Conservation (phyloP, 108 stramenopile genomes). For the Pseudonitzschia multiseries region DNA sequence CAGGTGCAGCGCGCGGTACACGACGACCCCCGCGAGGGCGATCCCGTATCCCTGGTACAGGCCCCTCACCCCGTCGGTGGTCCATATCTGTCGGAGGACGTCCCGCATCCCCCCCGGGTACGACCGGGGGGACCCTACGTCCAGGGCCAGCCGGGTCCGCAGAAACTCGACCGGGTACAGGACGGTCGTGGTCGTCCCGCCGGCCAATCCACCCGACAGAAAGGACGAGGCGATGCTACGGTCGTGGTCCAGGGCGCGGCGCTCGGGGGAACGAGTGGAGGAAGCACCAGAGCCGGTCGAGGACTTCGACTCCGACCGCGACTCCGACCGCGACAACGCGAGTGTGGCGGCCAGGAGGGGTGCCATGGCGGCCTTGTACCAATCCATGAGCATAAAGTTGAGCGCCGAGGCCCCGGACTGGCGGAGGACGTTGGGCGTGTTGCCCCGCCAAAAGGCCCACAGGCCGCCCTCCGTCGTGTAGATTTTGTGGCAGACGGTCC, state of each 20-base stretch:
- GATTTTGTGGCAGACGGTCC: slow-evolving; percentile 57
- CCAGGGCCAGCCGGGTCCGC: slow-evolving; percentile 95
- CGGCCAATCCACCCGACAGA: slow-evolving; percentile 94
- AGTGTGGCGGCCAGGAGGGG: not conserved
- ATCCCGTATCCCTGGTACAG: slow-evolving; percentile 98
- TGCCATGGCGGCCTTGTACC: slow-evolving; percentile 51
- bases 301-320: no score
- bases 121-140: slow-evolving; percentile 71
- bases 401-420: slow-evolving; percentile 75
- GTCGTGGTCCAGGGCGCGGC: slow-evolving; percentile 18
- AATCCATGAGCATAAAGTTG: slow-evolving; percentile 83
- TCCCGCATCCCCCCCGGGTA: slow-evolving; percentile 71
- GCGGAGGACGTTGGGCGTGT: slow-evolving; percentile 75
- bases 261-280: not conserved
- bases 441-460: slow-evolving; percentile 83
- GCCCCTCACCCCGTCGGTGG: slow-evolving; percentile 85
- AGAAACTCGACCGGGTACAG: slow-evolving; percentile 97
- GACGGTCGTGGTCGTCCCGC: slow-evolving; percentile 90
- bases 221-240: slow-evolving; percentile 57
- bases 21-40: slow-evolving; percentile 88
- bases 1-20: slow-evolving; percentile 93
- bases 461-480: slow-evolving; percentile 64
- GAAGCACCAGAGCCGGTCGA: no score
- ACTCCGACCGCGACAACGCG: not conserved
- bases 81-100: slow-evolving; percentile 63